Evolutionary conservation across 1,284 basidiomycete genomes (phyloP), one percentile per base, ranked within the genome.

Genomic region (Sparassis latifolia): DNA sequence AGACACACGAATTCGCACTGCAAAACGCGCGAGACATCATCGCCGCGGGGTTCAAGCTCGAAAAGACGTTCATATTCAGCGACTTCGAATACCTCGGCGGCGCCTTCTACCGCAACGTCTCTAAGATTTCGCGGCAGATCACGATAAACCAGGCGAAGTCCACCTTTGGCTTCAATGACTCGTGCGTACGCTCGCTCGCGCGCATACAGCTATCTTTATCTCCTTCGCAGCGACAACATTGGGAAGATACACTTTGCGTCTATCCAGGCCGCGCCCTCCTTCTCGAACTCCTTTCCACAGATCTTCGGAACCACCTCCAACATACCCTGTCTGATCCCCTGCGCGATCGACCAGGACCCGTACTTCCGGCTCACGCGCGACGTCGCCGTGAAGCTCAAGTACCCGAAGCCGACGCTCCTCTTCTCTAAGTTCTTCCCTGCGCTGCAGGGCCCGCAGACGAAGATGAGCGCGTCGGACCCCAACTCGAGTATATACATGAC

Each of bases 391-490:
- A 89, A 92, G 63, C 83, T 99, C 62, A 96, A 94, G 71, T 97
- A 97, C 72, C 93, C 89, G 50, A 99, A 99, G 69, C 97, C 97
- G 2, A 75, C 88, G 5, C 79, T 98, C 31, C 76, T 99, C 47
- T 94, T 98, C 70, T 82, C 94, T 52, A 97, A 96, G 66, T 99
- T 99, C 79, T 97, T 99, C 74, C 97, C 97, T 4, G 95, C 97
- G 1, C 77, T 99, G 10, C 96, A 98, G 72, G 97, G 97, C 40
- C 89, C 94, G 4, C 92, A 97, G 69, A 97, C 93, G 40, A 99
- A 99, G 75, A 99, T 99, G 97, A 95, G 91, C 64, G 96, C 96
- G 3, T 93, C 89, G 47, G 88, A 95, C 67, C 77, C 85, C 35
- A 95, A 91, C 69, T 89, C 85, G 55, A 89, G 88, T 60, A 96